A percentile compares a stretch with the other conserved stretches of the same genome.
Conservation (phyloP, 1,139 yeast species). For the Scheffersomyces segobiensis region DNA sequence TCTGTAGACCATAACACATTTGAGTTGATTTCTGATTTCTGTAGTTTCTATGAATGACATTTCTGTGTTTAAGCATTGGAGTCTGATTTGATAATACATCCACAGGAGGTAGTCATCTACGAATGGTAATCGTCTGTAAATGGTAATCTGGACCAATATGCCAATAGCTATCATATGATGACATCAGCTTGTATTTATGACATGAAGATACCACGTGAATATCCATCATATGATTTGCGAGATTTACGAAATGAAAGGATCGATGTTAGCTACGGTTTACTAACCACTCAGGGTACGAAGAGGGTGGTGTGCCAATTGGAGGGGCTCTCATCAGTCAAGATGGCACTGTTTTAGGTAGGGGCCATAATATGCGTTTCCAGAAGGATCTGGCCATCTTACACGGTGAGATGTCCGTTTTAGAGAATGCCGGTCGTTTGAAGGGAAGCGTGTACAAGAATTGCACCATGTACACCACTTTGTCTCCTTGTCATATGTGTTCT, state of each 20-base stretch:
- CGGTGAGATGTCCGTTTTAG: slow-evolving; percentile 88
- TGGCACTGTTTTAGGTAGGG: slow-evolving; percentile 80
- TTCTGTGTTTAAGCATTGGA: neutral
- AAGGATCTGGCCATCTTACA: slow-evolving; percentile 78
- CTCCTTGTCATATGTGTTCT: slow-evolving; percentile 94
- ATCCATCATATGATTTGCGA: too few species aligned
- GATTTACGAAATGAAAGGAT: neutral
- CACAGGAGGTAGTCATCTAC: too few species aligned
- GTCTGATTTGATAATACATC: neutral
- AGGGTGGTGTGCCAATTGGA: slow-evolving; percentile 93
- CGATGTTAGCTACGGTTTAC: slow-evolving; percentile 1
- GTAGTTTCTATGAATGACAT: neutral
- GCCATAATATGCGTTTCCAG: slow-evolving; percentile 88
- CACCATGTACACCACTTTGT: slow-evolving; percentile 85
- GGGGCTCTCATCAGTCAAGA: slow-evolving; percentile 72
- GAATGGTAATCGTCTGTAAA: too few species aligned
- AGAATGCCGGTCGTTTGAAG: slow-evolving; percentile 82
- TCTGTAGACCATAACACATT: slow-evolving; percentile 10
- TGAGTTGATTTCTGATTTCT: too few species aligned
- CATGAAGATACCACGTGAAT: too few species aligned
- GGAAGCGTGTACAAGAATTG: slow-evolving; percentile 68
- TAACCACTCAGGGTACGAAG: slow-evolving; percentile 49
- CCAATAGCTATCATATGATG: too few species aligned
- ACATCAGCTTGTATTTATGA: too few species aligned
- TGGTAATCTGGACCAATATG: too few species aligned